Conservation (phyloP, 495 filamentous ascomycete species). For the Geopyxis carbonaria region DNA sequence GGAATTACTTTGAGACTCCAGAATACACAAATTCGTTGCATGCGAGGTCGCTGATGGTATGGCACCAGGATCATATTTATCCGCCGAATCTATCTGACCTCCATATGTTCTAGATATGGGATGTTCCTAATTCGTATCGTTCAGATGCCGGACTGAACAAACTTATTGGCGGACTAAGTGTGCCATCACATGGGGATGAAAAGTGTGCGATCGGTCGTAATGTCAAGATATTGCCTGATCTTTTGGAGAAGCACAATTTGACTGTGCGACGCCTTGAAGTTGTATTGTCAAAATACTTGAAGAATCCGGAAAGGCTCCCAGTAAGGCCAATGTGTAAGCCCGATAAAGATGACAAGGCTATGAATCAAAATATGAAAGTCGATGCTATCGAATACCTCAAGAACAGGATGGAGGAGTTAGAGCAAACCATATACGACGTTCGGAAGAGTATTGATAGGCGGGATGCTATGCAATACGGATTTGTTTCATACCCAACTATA, state of each 20-base stretch:
- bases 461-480: slow-evolving; percentile 77
- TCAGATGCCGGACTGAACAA: slow-evolving; percentile 65
- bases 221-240: slow-evolving; percentile 64
- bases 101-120: slow-evolving; percentile 44
- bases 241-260: slow-evolving; percentile 72
- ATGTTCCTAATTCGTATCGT: slow-evolving; percentile 55
- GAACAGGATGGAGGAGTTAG: slow-evolving; percentile 62
- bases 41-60: slow-evolving; percentile 76
- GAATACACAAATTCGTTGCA: slow-evolving; percentile 84
- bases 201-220: slow-evolving; percentile 61
- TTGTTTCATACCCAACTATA: slow-evolving; percentile 81
- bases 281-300: slow-evolving; percentile 74
- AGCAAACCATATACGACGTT: slow-evolving; percentile 67
- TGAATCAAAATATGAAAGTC: slow-evolving; percentile 51
- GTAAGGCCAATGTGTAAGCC: slow-evolving; percentile 60
- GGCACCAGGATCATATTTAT: background rate
- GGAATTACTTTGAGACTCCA: slow-evolving; percentile 64
- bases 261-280: slow-evolving; percentile 66
- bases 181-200: slow-evolving; percentile 19
- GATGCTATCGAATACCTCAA: slow-evolving; percentile 93
- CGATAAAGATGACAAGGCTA: slow-evolving; percentile 50
- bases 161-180: slow-evolving; percentile 13
- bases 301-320: slow-evolving; percentile 67
- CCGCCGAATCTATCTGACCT: slow-evolving; percentile 1
- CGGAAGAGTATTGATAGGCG: slow-evolving; percentile 68